phyloP scores from a whole-genome alignment of 345 rosid genomes.

The Sonneratia alba region DNA sequence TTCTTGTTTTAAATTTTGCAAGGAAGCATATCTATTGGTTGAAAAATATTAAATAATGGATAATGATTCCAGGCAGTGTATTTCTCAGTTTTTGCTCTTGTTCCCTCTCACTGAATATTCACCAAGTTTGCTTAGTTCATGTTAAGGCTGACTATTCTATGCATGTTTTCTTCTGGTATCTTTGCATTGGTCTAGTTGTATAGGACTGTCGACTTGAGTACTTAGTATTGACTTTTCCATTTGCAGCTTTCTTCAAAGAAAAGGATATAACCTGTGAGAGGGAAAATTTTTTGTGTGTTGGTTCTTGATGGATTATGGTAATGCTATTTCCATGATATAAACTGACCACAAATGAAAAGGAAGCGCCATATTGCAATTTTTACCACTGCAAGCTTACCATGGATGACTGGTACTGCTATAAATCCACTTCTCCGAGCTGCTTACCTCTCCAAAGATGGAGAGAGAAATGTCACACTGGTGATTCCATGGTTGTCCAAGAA shows the following conservation, averaged over 20 bases:
- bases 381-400: conserved; percentile 92
- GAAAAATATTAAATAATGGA: neutral
- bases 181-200: neutral
- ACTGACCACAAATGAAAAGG: conserved; percentile 41
- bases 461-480: conserved; percentile 60
- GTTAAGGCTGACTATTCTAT: neutral
- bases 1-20: neutral
- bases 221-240: neutral
- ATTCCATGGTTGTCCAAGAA: conserved; percentile 82
- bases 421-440: conserved; percentile 96
- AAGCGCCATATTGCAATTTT: conserved; percentile 65
- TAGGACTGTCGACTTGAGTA: neutral
- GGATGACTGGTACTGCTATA: conserved; percentile 96
- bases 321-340: neutral
- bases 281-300: neutral
- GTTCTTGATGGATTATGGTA: neutral
- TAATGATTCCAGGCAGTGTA: no score
- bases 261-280: neutral
- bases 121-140: neutral
- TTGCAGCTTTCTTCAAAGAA: neutral
- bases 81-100: neutral
- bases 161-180: neutral
- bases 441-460: conserved; percentile 67
- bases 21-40: neutral
- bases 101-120: no score